These are phyloP conservation scores for Guadua angustifolia DNA, from an alignment of 176 grass and related monocot species.

Conservation along the genomic window DNA sequence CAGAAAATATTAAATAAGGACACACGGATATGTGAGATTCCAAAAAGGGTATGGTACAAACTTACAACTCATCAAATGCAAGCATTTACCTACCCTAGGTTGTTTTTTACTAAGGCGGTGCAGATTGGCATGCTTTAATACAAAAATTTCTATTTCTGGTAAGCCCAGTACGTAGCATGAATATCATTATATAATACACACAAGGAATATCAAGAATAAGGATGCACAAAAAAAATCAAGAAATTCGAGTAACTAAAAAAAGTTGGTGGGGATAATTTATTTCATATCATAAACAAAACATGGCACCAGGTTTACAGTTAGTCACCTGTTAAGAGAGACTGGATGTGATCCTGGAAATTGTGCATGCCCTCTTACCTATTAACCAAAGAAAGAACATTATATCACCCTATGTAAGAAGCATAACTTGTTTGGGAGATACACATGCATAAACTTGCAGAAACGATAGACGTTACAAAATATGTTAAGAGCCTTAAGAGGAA, in stretches of 20 bases:
- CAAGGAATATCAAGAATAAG: neutral
- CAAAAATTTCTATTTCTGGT: neutral
- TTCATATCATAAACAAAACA: slow-evolving; percentile 23
- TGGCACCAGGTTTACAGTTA: slow-evolving; percentile 8
- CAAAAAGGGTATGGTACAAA: neutral
- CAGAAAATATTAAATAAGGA: neutral
- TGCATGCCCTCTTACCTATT: slow-evolving; percentile 65
- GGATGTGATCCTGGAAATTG: slow-evolving; percentile 99
- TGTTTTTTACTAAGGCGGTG: neutral
- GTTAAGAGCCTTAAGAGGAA: neutral
- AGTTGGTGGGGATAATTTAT: neutral
- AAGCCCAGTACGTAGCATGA: neutral
- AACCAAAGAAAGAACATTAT: slow-evolving; percentile 41
- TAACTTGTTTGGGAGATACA: neutral
- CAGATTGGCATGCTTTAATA: neutral
- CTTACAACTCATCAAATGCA: slow-evolving; percentile 25
- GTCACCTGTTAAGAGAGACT: slow-evolving; percentile 95
- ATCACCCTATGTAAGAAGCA: neutral
- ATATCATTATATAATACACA: neutral
- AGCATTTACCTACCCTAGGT: neutral
- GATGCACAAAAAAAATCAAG: neutral
- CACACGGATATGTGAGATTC: neutral
- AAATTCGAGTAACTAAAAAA: neutral
- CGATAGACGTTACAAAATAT: neutral
- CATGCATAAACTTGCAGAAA: slow-evolving; percentile 27